Conservation (phyloP, 768 basidiomycete genomes). For the Leccinum truebloodii region DNA sequence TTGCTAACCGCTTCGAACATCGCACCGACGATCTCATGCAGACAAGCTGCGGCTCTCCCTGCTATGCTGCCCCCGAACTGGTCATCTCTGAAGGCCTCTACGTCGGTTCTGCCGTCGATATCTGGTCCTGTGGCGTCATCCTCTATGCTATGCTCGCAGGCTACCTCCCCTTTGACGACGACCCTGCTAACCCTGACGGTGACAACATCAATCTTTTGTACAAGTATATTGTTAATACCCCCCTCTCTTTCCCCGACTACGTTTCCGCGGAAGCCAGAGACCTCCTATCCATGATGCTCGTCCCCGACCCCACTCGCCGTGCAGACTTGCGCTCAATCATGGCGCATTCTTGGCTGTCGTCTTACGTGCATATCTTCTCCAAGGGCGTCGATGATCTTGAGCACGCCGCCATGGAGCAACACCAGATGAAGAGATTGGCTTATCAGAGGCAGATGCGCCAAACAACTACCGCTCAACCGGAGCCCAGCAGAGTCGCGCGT, state of each 20-base stretch:
- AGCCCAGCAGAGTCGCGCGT: slow-evolving; percentile 39
- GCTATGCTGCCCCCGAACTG: slow-evolving; percentile 97
- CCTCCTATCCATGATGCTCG: slow-evolving; percentile 88
- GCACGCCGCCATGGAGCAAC: slow-evolving; percentile 75
- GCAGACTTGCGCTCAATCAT: slow-evolving; percentile 79
- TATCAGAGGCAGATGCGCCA: slow-evolving; percentile 81
- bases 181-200: slow-evolving; percentile 97
- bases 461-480: slow-evolving; percentile 37
- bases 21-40: slow-evolving; percentile 95
- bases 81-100: slow-evolving; percentile 98
- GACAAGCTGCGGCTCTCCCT: slow-evolving; percentile 95
- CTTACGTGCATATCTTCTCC: slow-evolving; percentile 52
- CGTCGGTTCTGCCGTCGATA: slow-evolving; percentile 96
- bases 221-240: slow-evolving; percentile 98
- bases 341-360: slow-evolving; percentile 83
- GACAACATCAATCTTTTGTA: slow-evolving; percentile 99
- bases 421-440: slow-evolving; percentile 77
- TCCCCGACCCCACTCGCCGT: slow-evolving; percentile 83
- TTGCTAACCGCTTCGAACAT: slow-evolving; percentile 97
- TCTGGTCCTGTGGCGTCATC: slow-evolving; percentile 96
- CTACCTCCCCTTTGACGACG: slow-evolving; percentile 99
- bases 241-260: slow-evolving; percentile 96
- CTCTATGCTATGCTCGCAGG: slow-evolving; percentile 97
- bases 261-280: slow-evolving; percentile 82
- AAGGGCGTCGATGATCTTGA: slow-evolving; percentile 80